Percentiles rank a stretch among this genome's conserved stretches.
These are phyloP conservation scores for Sugiyamaella smithiae DNA, from an alignment of 805 yeast genomes.

Conservation along the genomic window DNA sequence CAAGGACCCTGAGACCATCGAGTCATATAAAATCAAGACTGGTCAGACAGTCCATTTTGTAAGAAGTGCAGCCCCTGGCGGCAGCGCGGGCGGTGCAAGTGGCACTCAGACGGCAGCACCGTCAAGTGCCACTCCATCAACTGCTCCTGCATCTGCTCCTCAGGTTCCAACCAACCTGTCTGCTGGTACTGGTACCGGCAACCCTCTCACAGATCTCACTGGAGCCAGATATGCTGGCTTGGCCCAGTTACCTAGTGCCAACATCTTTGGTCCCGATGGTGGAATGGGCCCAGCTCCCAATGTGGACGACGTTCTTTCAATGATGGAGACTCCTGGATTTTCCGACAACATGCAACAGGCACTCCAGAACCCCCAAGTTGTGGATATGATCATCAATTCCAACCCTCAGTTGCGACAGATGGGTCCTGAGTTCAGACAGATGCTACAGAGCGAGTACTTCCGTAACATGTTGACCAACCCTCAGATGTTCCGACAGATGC, in stretches of 20 bases:
- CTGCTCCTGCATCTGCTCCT: constrained; percentile 26
- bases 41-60: constrained; percentile 91
- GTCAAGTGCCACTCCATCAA: constrained; percentile 21
- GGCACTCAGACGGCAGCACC: constrained; percentile 23
- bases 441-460: constrained; percentile 80
- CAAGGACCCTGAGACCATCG: constrained; percentile 75
- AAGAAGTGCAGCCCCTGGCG: constrained; percentile 59
- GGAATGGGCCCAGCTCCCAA: constrained; percentile 79
- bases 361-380: constrained; percentile 84
- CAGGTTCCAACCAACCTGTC: constrained; percentile 74
- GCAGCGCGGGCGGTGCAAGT: constrained; percentile 30
- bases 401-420: constrained; percentile 75
- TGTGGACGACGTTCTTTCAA: constrained; percentile 66
- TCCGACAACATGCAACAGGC: constrained; percentile 79
- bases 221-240: constrained; percentile 96
- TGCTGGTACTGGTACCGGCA: constrained; percentile 84
- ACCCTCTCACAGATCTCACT: constrained; percentile 88
- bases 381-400: constrained; percentile 75
- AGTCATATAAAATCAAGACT: constrained; percentile 71
- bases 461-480: constrained; percentile 82
- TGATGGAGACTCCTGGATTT: constrained; percentile 79
- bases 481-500: constrained; percentile 75
- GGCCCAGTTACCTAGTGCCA: constrained; percentile 80
- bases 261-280: constrained; percentile 92
- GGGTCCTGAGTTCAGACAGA: constrained; percentile 86